These are phyloP conservation scores for Cladosporium halotolerans DNA, from an alignment of 2,329 filamentous ascomycete genomes.

Conservation along the genomic window DNA sequence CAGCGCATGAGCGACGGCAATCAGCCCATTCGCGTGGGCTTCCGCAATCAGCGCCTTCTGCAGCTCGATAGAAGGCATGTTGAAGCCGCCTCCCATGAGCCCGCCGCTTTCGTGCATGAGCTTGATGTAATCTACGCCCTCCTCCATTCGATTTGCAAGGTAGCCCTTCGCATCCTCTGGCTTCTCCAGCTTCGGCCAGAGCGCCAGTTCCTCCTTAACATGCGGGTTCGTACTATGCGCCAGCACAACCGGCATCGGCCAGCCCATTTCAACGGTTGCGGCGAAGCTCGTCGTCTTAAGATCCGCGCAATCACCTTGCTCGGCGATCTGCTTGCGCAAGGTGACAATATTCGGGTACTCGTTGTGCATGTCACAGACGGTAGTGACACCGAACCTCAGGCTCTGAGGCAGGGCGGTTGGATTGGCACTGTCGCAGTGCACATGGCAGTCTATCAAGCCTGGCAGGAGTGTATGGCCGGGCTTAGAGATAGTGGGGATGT, in stretches of 20 bases:
- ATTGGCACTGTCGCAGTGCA: constrained; percentile 41
- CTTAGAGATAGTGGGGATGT: constrained; percentile 33
- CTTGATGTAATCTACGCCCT: constrained; percentile 46
- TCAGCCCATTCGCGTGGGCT: constrained; percentile 31
- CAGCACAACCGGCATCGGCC: constrained; percentile 42
- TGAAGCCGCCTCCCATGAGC: constrained; percentile 33
- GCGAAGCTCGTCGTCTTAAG: constrained; percentile 45
- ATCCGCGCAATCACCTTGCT: constrained; percentile 37
- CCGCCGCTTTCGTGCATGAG: constrained; percentile 46
- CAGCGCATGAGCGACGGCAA: constrained; percentile 37
- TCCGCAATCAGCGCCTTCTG: constrained; percentile 41
- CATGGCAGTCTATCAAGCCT: constrained; percentile 47
- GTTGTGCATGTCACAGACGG: constrained; percentile 47
- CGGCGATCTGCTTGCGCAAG: constrained; percentile 23
- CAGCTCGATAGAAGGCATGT: constrained; percentile 38
- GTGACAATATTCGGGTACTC: constrained; percentile 30
- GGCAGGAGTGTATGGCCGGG: constrained; percentile 44
- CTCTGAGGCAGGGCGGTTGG: constrained; percentile 37
- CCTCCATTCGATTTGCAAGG: constrained; percentile 34
- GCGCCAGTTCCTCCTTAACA: constrained; percentile 30
- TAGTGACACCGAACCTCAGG: constrained; percentile 47
- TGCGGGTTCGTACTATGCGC: constrained; percentile 10
- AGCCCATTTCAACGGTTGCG: constrained; percentile 48
- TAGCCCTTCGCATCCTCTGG: constrained; percentile 38
- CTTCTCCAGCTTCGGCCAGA: constrained; percentile 43